Percentiles rank a stretch among this genome's conserved stretches.
Conservation (phyloP, 208 protist genomes). For the Leishmania arabica region DNA sequence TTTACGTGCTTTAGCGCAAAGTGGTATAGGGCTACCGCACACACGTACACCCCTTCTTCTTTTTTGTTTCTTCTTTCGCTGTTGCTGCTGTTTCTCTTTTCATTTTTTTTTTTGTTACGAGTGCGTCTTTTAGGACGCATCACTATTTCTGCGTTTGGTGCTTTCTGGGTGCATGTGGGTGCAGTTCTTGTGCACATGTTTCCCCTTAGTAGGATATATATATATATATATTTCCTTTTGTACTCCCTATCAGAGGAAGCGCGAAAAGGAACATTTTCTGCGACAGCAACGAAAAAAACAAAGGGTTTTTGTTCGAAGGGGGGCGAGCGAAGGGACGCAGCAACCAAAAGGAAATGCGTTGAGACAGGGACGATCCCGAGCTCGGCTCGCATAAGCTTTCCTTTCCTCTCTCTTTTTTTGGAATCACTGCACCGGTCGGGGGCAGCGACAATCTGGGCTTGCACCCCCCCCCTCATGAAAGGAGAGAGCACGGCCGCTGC, state of each 20-base stretch:
- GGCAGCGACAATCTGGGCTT: neutral
- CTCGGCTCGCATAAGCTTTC: neutral
- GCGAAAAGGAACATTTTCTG: neutral
- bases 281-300: neutral
- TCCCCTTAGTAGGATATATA: neutral
- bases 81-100: too few relatives aligned
- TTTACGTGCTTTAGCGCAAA: neutral
- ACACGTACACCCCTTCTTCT: slow-evolving; percentile 4
- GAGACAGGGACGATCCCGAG: neutral
- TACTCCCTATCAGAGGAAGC: neutral
- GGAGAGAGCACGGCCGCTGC: neutral
- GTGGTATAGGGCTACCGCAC: neutral
- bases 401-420: neutral
- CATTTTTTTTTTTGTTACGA: neutral
- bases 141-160: neutral
- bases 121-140: neutral
- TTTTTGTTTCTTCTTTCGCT: slow-evolving; percentile 9
- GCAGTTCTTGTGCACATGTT: neutral
- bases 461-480: neutral
- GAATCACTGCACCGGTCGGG: neutral
- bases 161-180: neutral
- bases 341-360: neutral
- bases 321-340: neutral
- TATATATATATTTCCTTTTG: neutral
- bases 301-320: neutral